These are phyloP conservation scores for Chrysanthemum makinoi DNA, from an alignment of 129 eudicot genomes.

Conservation along the genomic window DNA sequence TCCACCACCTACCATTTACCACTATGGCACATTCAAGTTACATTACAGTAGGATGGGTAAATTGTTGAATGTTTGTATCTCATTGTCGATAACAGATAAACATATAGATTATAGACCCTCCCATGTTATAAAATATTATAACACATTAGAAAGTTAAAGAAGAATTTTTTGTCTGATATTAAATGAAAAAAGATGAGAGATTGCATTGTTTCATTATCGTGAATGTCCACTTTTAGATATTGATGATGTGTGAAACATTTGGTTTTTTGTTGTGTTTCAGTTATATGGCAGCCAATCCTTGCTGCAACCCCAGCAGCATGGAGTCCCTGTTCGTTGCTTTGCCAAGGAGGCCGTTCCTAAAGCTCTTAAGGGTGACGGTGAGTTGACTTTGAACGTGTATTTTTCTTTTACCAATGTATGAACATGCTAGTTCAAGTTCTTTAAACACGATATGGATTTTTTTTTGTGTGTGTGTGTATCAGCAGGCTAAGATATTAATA, in stretches of 20 bases:
- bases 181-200: too few relatives aligned
- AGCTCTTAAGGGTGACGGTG: constrained; percentile 89
- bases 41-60: too few relatives aligned
- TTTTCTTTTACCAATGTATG: constrained; percentile 1
- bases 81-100: too few relatives aligned
- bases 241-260: constrained; percentile 5
- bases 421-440: background rate
- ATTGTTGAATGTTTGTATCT: too few relatives aligned
- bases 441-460: background rate
- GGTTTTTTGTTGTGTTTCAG: constrained; percentile 28
- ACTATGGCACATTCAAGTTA: too few relatives aligned
- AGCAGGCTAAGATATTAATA: background rate
- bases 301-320: constrained; percentile 45
- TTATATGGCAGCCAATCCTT: constrained; percentile 38
- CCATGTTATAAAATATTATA: background rate
- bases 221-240: background rate
- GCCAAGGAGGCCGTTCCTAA: constrained; percentile 73
- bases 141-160: too few relatives aligned
- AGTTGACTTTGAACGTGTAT: constrained; percentile 20
- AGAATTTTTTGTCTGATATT: too few relatives aligned
- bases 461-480: background rate
- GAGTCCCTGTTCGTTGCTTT: constrained; percentile 50
- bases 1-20: too few relatives aligned
- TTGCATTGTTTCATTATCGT: too few relatives aligned
- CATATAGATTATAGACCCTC: too few relatives aligned